Evolutionary conservation across 345 rosid species (phyloP).

Genomic region (Acer negundo): DNA sequence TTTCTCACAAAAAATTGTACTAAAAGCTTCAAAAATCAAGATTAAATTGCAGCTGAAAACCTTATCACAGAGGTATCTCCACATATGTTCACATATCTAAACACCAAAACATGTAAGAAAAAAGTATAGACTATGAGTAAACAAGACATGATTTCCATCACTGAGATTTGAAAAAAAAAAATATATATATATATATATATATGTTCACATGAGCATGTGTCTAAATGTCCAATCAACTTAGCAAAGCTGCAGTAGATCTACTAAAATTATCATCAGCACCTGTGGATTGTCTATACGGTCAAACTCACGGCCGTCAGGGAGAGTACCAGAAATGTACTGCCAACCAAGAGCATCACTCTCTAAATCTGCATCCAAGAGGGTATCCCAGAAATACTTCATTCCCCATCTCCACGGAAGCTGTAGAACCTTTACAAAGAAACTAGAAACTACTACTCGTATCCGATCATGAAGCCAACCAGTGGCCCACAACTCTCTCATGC

Average conservation of each 20-base stretch:
- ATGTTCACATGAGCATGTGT: not conserved
- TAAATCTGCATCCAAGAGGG: constrained; percentile 91
- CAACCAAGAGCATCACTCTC: constrained; percentile 99
- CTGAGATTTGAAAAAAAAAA: not conserved
- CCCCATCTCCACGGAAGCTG: constrained; percentile 99
- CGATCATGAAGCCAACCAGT: constrained; percentile 97
- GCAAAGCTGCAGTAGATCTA: not conserved
- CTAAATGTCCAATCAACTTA: constrained; percentile 3
- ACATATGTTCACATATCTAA: not conserved
- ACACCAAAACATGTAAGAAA: not conserved
- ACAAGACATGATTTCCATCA: not conserved
- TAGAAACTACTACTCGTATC: constrained; percentile 92
- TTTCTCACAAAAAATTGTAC: not conserved
- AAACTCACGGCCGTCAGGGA: constrained; percentile 90
- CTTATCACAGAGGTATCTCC: not conserved
- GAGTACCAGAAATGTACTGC: constrained; percentile 95
- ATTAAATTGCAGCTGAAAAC: not conserved
- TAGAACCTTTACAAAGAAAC: constrained; percentile 95
- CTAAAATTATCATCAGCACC: constrained; percentile 36
- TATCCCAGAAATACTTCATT: constrained; percentile 99
- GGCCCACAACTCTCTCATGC: constrained; percentile 99
- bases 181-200: not conserved
- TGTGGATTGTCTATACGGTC: constrained; percentile 94
- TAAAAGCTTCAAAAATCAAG: not conserved
- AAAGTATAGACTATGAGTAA: not conserved